Evolutionary conservation across 2,329 filamentous ascomycete species (phyloP), one percentile per base, ranked within the genome.

Genomic region (Clonostachys byssicola): DNA sequence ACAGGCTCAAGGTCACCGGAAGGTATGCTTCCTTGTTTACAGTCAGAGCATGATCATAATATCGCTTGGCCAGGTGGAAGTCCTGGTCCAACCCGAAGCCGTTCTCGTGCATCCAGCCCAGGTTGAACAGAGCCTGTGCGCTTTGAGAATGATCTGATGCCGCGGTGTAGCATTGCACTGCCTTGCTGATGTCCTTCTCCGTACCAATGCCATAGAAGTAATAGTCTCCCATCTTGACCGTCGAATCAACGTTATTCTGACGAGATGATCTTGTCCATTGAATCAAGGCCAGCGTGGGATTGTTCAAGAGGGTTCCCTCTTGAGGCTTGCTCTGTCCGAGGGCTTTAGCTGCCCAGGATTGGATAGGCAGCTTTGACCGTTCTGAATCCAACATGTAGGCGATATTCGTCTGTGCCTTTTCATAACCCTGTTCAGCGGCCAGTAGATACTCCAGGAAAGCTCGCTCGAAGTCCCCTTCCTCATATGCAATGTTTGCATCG

Each of bases 61-160:
- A 96, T 46, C 94, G 78, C 69, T 99, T 99, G 3, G 95, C 94
- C 48, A 99, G 83, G 61, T 99, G 94, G 64, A 95, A 99, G 62
- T 99, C 94, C 63, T 99, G 94, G 47, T 88, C 86, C 17, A 97
- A 80, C 3, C 92, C 90, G 44, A 97, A 77, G 8, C 94, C 94
- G 60, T 97, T 96, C 68, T 99, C 94, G 60, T 99, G 91, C 92
- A 99, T 97, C 94, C 94, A 99, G 6, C 94, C 95, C 13, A 99
- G 75, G 59, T 99, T 97, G 81, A 91, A 99, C 48, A 96, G 82
- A 13, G 95, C 94, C 67, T 99, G 95, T 3, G 92, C 94, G 56
- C 90, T 95, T 60, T 91, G 87, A 56, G 92, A 85, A 50, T 88
- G 91, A 61, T 99, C 94, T 0, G 92, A 92, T 2, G 94, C 94